A percentile compares a stretch with the other conserved stretches of the same genome.
Conservation (phyloP, 768 basidiomycete species). For the Russula dissimulans region DNA sequence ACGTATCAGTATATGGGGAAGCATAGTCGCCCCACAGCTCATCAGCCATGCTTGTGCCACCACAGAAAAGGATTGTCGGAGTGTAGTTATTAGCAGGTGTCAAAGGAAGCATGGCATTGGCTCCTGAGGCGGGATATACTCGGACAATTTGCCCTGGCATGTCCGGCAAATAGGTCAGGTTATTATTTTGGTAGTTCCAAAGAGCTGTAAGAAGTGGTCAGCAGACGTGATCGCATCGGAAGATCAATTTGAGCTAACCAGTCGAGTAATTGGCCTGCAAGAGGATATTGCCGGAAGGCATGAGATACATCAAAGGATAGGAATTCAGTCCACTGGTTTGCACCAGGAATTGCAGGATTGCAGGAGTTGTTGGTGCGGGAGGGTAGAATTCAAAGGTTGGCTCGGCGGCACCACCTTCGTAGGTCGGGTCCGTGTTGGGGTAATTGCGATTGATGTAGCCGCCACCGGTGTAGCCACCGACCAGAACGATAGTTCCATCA, state of each 20-base stretch:
- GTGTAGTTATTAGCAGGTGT: slow-evolving; percentile 83
- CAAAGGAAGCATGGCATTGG: slow-evolving; percentile 81
- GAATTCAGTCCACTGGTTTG: slow-evolving; percentile 70
- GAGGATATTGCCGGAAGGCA: slow-evolving; percentile 71
- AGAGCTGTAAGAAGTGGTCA: slow-evolving; percentile 29
- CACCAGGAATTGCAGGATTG: slow-evolving; percentile 57
- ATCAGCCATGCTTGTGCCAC: slow-evolving; percentile 73
- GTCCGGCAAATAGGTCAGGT: slow-evolving; percentile 53
- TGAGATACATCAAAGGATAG: slow-evolving; percentile 64
- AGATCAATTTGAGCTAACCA: slow-evolving; percentile 34
- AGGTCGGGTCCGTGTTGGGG: slow-evolving; percentile 55
- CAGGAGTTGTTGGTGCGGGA: slow-evolving; percentile 37
- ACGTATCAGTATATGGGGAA: slow-evolving; percentile 64
- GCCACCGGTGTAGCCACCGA: slow-evolving; percentile 73
- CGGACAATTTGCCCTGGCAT: slow-evolving; percentile 71
- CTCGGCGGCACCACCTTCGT: slow-evolving; percentile 63
- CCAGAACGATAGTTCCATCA: slow-evolving; percentile 70
- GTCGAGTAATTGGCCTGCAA: slow-evolving; percentile 77
- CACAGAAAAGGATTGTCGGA: slow-evolving; percentile 84
- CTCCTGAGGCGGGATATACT: slow-evolving; percentile 87
- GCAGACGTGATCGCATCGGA: slow-evolving; percentile 2
- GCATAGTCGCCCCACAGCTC: slow-evolving; percentile 70
- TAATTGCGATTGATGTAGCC: slow-evolving; percentile 73
- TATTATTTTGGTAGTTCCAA: slow-evolving; percentile 46
- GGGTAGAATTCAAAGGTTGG: slow-evolving; percentile 83